Evolutionary conservation across 441 rosid genomes (phyloP).

Genomic region (Populus hybrid): DNA sequence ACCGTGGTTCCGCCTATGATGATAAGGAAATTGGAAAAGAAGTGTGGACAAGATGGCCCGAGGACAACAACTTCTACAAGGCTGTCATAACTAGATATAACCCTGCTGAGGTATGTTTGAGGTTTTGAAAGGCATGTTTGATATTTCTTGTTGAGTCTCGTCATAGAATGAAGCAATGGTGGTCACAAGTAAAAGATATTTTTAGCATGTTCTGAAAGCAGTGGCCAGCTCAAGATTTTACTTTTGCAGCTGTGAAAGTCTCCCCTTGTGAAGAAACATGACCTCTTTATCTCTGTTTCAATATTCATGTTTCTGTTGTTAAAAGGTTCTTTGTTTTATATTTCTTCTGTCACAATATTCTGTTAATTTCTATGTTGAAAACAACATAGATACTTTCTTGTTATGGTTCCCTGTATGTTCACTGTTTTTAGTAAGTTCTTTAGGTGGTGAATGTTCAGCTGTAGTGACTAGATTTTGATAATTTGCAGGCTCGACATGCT

Average conservation of each 20-base stretch:
- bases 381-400: neutral
- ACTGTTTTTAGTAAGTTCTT: neutral
- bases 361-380: neutral
- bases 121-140: neutral
- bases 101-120: slow-evolving; percentile 47
- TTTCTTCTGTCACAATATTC: neutral
- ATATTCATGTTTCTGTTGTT: neutral
- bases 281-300: neutral
- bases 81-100: slow-evolving; percentile 84
- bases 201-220: neutral
- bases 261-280: neutral
- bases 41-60: slow-evolving; percentile 99
- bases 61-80: slow-evolving; percentile 82
- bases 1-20: slow-evolving; percentile 41
- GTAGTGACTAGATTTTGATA: slow-evolving; percentile 15
- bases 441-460: neutral
- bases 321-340: neutral
- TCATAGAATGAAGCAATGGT: neutral
- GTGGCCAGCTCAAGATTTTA: neutral
- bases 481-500: slow-evolving; percentile 75
- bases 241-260: neutral
- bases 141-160: neutral
- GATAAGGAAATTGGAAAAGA: slow-evolving; percentile 61
- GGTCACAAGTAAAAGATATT: neutral
- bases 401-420: neutral